Percentiles rank a stretch among this genome's conserved stretches.
These are phyloP conservation scores for Acacia confusa DNA, from an alignment of 306 rosid species.

Conservation along the genomic window DNA sequence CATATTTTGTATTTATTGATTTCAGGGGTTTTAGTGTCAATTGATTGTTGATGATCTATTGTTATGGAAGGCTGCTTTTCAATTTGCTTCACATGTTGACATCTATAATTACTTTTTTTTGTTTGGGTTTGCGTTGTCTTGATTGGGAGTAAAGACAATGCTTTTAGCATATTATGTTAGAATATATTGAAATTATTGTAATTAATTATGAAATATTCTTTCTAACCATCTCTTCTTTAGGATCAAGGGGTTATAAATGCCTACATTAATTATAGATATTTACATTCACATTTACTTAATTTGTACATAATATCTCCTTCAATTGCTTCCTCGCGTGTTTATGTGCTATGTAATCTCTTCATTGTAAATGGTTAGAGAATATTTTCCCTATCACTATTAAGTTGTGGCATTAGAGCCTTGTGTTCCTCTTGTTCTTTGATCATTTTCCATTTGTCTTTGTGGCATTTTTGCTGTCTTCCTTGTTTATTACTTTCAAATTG, in stretches of 20 bases:
- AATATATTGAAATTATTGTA: neutral
- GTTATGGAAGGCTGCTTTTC: neutral
- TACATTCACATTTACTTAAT: neutral
- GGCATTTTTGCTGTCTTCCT: neutral
- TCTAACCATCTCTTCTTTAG: neutral
- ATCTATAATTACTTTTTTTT: neutral
- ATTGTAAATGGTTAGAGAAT: neutral
- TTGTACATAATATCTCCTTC: neutral
- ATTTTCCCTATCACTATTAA: neutral
- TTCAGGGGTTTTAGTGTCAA: neutral
- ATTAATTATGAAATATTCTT: neutral
- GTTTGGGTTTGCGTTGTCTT: neutral
- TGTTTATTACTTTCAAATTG: neutral
- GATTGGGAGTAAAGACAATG: constrained; percentile 16
- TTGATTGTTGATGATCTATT: neutral
- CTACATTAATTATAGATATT: neutral
- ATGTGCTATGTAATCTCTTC: neutral
- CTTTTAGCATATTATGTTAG: neutral
- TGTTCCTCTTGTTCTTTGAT: neutral
- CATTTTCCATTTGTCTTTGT: neutral
- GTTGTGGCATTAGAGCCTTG: neutral
- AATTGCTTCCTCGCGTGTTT: neutral
- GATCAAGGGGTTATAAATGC: neutral
- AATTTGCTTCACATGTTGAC: neutral
- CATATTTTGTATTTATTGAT: constrained; percentile 21